Conservation (phyloP, 140 eudicot species). For the Bidens hawaiensis region DNA sequence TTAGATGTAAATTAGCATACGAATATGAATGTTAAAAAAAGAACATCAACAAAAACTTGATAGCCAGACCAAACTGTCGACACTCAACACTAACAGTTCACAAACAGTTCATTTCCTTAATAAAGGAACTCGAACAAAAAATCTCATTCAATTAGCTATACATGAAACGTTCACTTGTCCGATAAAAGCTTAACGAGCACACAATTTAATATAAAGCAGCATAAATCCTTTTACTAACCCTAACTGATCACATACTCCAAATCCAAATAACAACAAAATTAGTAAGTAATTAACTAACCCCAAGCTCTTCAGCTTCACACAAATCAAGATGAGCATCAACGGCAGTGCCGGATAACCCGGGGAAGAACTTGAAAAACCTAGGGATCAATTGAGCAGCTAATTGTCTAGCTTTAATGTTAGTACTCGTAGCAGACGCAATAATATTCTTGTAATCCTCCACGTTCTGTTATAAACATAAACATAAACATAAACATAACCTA, state of each 20-base stretch:
- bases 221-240: background rate
- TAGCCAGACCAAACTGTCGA: no score
- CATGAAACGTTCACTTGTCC: no score
- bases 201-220: background rate
- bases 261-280: background rate
- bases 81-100: no score
- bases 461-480: slow-evolving; percentile 32
- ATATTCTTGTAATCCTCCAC: slow-evolving; percentile 76
- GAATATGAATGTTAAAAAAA: no score
- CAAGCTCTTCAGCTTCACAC: slow-evolving; percentile 94
- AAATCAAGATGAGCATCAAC: slow-evolving; percentile 86
- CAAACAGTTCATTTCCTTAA: no score
- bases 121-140: no score
- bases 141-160: no score
- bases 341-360: slow-evolving; percentile 50
- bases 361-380: slow-evolving; percentile 79
- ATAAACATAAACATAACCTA: slow-evolving; percentile 11
- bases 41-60: no score
- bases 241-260: background rate
- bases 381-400: slow-evolving; percentile 95
- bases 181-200: no score
- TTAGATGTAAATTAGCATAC: no score
- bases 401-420: slow-evolving; percentile 69
- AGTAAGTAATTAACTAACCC: slow-evolving; percentile 63
- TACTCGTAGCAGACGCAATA: slow-evolving; percentile 65